Percentiles rank a stretch among this genome's conserved stretches.
Evolutionary conservation across 2,329 filamentous ascomycete species (phyloP).

Genomic region (Penicillium sp.): DNA sequence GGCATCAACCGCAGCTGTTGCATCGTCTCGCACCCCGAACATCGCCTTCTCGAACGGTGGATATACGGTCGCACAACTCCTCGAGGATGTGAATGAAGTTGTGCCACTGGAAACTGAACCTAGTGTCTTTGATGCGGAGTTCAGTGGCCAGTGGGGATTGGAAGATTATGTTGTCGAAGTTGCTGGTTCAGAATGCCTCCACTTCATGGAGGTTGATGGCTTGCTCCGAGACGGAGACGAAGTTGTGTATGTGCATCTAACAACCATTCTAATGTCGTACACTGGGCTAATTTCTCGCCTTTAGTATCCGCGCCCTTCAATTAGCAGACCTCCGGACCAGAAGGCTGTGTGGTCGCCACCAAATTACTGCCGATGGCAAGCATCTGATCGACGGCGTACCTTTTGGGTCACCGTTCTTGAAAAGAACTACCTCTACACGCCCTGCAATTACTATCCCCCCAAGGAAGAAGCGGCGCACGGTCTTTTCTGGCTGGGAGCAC

Average conservation of each 20-base stretch:
- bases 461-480: slow-evolving; percentile 61
- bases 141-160: slow-evolving; percentile 67
- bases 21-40: slow-evolving; percentile 34
- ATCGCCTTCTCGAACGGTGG: slow-evolving; percentile 45
- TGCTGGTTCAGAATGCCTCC: slow-evolving; percentile 79
- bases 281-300: slow-evolving; percentile 1
- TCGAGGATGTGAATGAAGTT: slow-evolving; percentile 74
- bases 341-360: slow-evolving; percentile 71
- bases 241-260: slow-evolving; percentile 61
- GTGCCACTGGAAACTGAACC: slow-evolving; percentile 72
- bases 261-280: neutral
- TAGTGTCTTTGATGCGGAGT: slow-evolving; percentile 28
- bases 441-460: slow-evolving; percentile 70
- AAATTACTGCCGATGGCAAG: slow-evolving; percentile 74
- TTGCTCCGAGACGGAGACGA: slow-evolving; percentile 81
- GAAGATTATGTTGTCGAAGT: slow-evolving; percentile 89
- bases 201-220: slow-evolving; percentile 70
- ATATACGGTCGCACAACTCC: slow-evolving; percentile 70
- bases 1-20: slow-evolving; percentile 31
- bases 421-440: slow-evolving; percentile 54
- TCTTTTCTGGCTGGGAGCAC: slow-evolving; percentile 27
- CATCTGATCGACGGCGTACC: slow-evolving; percentile 83
- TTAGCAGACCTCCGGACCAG: slow-evolving; percentile 71
- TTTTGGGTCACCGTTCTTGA: slow-evolving; percentile 72
- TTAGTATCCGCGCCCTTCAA: slow-evolving; percentile 73